Evolutionary conservation across 352 stramenopile species (phyloP).

Genomic region (Phytophthora foliorum): DNA sequence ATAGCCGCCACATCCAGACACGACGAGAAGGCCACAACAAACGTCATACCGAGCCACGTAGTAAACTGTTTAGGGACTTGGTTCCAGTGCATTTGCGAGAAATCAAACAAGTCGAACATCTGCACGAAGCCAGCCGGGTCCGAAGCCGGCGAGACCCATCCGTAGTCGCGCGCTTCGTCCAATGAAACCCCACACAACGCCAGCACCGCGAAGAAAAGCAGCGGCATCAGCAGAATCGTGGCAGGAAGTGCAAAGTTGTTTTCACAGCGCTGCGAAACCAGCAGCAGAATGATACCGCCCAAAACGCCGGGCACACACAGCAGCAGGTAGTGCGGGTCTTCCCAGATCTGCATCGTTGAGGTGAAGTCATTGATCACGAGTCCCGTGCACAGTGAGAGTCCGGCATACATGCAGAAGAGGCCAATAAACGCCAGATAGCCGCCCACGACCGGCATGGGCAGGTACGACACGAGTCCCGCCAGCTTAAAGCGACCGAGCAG

Average conservation of each 20-base stretch:
- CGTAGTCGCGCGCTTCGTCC: constrained; percentile 91
- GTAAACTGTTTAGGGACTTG: constrained; percentile 91
- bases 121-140: constrained; percentile 67
- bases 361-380: constrained; percentile 90
- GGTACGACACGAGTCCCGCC: constrained; percentile 95
- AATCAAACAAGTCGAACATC: constrained; percentile 93
- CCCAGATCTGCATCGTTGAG: constrained; percentile 79
- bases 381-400: constrained; percentile 92
- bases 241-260: constrained; percentile 79
- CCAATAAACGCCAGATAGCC: constrained; percentile 99
- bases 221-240: constrained; percentile 89
- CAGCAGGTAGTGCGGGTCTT: constrained; percentile 69
- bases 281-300: constrained; percentile 84
- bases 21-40: constrained; percentile 98
- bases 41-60: constrained; percentile 96
- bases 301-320: constrained; percentile 89
- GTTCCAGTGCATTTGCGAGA: constrained; percentile 92
- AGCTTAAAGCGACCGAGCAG: constrained; percentile 95
- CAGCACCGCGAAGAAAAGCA: constrained; percentile 93
- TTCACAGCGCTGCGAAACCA: constrained; percentile 84
- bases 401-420: constrained; percentile 96
- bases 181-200: constrained; percentile 80
- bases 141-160: constrained; percentile 91
- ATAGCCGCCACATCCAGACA: constrained; percentile 98
- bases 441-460: constrained; percentile 97